Percentiles rank a stretch among this genome's conserved stretches.
These are phyloP conservation scores for Ophiosphaerella herpotricha DNA, from an alignment of 2,329 filamentous ascomycete species.

Conservation along the genomic window DNA sequence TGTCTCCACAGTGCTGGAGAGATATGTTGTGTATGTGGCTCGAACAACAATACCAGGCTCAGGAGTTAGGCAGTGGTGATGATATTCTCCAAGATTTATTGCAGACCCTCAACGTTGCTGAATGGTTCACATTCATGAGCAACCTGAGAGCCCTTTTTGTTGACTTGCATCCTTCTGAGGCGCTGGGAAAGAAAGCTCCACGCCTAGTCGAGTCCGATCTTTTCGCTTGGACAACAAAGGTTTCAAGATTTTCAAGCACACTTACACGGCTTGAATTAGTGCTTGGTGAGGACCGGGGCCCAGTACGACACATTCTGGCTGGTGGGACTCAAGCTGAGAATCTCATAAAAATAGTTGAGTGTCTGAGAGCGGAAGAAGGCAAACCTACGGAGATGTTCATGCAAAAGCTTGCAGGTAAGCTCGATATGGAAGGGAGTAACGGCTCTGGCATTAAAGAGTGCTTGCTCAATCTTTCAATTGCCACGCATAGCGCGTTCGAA, in stretches of 20 bases:
- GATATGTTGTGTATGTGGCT: slow-evolving; percentile 23
- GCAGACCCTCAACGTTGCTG: slow-evolving; percentile 18
- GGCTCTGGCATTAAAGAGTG: slow-evolving; percentile 18
- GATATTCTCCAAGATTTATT: slow-evolving; percentile 19
- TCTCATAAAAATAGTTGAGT: slow-evolving; percentile 20
- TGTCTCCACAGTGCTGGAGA: slow-evolving; percentile 24
- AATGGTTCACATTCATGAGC: slow-evolving; percentile 29
- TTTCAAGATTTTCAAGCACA: slow-evolving; percentile 7
- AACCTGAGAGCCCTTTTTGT: slow-evolving; percentile 24
- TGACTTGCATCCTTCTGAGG: background rate
- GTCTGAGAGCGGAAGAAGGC: slow-evolving; percentile 12
- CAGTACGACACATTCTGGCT: slow-evolving; percentile 22
- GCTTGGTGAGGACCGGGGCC: slow-evolving; percentile 2
- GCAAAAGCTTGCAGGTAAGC: slow-evolving; percentile 19
- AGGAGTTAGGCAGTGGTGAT: background rate
- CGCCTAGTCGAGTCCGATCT: slow-evolving; percentile 5
- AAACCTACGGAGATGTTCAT: slow-evolving; percentile 22
- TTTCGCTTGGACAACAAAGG: slow-evolving; percentile 1
- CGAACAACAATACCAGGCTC: slow-evolving; percentile 8
- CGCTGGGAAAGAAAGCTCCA: background rate
- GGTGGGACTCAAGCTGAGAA: slow-evolving; percentile 12
- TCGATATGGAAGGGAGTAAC: slow-evolving; percentile 14
- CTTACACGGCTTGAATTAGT: slow-evolving; percentile 26
- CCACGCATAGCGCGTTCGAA: slow-evolving; percentile 17
- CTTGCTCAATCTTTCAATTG: slow-evolving; percentile 11